Percentiles rank a stretch among this genome's conserved stretches.
Evolutionary conservation across 768 basidiomycete species (phyloP).

Genomic region (Xerocomus brunneocitrinus): DNA sequence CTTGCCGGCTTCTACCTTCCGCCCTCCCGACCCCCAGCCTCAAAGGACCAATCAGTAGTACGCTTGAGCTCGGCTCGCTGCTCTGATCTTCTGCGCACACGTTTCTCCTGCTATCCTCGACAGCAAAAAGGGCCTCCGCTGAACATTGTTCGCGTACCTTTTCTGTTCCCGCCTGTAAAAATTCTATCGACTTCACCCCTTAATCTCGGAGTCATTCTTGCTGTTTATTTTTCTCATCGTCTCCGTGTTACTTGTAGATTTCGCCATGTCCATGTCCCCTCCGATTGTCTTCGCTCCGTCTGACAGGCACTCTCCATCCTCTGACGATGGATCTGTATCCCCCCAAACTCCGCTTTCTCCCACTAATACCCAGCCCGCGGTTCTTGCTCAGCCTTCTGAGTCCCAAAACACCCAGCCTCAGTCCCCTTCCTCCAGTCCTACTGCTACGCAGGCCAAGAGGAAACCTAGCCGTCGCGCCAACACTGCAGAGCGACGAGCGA

Average conservation of each 20-base stretch:
- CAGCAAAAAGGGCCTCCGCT: conserved; percentile 36
- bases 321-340: conserved; percentile 40
- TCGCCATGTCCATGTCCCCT: conserved; percentile 36
- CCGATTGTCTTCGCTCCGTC: conserved; percentile 37
- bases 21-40: conserved; percentile 32
- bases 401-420: conserved; percentile 18
- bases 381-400: conserved; percentile 32
- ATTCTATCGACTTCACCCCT: conserved; percentile 13
- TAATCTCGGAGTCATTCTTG: conserved; percentile 15
- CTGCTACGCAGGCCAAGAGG: conserved; percentile 52
- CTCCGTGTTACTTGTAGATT: conserved; percentile 16
- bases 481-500: conserved; percentile 93
- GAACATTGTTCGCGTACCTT: conserved; percentile 44
- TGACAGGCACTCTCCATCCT: conserved; percentile 37
- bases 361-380: conserved; percentile 29
- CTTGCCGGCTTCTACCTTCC: conserved; percentile 77
- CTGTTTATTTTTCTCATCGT: conserved; percentile 3
- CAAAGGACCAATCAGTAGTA: conserved; percentile 40
- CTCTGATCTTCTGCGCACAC: conserved; percentile 30
- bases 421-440: conserved; percentile 21
- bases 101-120: conserved; percentile 7
- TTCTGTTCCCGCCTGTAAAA: conserved; percentile 23
- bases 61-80: conserved; percentile 76
- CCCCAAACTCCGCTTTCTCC: conserved; percentile 50
- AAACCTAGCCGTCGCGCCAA: conserved; percentile 89